Evolutionary conservation across 2,329 filamentous ascomycete species (phyloP), one percentile per base, ranked within the genome.

Genomic region (Cladosporium sp.): DNA sequence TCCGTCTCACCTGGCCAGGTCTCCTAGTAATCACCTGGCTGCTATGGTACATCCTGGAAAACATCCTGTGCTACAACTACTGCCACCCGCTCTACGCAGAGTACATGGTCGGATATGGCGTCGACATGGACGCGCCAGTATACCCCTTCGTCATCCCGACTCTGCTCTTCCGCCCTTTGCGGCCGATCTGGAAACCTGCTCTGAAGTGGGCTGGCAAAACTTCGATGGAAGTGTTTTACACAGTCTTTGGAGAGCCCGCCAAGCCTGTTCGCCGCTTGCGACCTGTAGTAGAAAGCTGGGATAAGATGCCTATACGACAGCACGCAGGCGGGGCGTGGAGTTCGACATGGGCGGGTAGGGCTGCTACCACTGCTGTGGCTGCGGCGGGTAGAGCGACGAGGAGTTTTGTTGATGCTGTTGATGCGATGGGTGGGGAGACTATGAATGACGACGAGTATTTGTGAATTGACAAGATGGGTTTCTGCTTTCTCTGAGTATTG

Each of bases 61-160:
- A 55, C 21, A 54, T 68, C 24, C 68, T 74, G 8, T 74, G 69
- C 65, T 41, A 44, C 41, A 75, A 80, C 32, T 86, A 84, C 74
- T 85, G 83, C 71, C 82, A 85, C 58, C 82, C 82, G 3, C 68
- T 76, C 8, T 82, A 84, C 66, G 82, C 84, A 4, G 70, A 76
- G 14, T 78, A 72, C 8, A 86, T 85, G 69, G 75, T 79, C 41
- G 83, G 82, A 26, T 84, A 82, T 67, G 84, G 83, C 63, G 77
- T 86, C 38, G 77, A 81, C 52, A 80, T 80, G 24, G 77, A 86
- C 68, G 84, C 84, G 11, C 86, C 86, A 0, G 72, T 77, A 26
- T 85, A 82, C 60, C 86, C 86, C 0, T 85, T 82, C 67, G 85
- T 86, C 5, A 79, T 86, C 5, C 83, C 84, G 3, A 87, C 84